These are phyloP conservation scores for Botryotinia convoluta DNA, from an alignment of 2,329 filamentous ascomycete genomes.

Conservation along the genomic window DNA sequence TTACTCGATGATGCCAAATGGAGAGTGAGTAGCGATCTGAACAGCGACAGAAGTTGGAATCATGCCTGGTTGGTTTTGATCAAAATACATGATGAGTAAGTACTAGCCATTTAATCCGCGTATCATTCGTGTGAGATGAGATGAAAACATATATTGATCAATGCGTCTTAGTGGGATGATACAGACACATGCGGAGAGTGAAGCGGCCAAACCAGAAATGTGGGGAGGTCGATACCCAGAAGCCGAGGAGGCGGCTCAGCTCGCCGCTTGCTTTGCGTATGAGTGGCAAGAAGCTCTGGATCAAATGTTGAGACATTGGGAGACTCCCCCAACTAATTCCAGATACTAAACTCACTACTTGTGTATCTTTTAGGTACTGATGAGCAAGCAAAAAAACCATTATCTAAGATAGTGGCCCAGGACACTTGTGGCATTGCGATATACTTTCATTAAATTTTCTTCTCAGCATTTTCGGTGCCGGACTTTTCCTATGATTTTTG, in stretches of 20 bases:
- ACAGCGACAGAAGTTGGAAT: conserved; percentile 71
- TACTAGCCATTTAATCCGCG: conserved; percentile 22
- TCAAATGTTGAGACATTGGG: conserved; percentile 69
- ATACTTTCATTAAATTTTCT: not conserved
- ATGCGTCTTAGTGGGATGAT: conserved; percentile 53
- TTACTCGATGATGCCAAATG: conserved; percentile 63
- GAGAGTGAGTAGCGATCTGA: conserved; percentile 61
- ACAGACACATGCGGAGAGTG: conserved; percentile 55
- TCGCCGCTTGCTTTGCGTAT: conserved; percentile 59
- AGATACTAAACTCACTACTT: conserved; percentile 43
- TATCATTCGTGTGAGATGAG: not conserved
- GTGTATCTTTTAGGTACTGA: not conserved
- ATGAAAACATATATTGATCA: not conserved
- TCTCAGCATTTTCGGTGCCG: not conserved
- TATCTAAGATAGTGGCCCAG: fast-evolving
- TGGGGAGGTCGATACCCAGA: conserved; percentile 62
- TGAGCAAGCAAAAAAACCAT: no score
- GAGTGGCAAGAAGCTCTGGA: conserved; percentile 67
- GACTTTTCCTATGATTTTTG: not conserved
- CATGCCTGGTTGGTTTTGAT: conserved; percentile 68
- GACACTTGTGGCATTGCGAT: not conserved
- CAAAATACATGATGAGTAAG: conserved; percentile 65
- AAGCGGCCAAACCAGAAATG: conserved; percentile 64
- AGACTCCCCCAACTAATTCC: conserved; percentile 56
- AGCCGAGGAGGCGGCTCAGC: conserved; percentile 53